Conservation (phyloP, 73 alveolate genomes). For the Paramecium tetraurelia region DNA sequence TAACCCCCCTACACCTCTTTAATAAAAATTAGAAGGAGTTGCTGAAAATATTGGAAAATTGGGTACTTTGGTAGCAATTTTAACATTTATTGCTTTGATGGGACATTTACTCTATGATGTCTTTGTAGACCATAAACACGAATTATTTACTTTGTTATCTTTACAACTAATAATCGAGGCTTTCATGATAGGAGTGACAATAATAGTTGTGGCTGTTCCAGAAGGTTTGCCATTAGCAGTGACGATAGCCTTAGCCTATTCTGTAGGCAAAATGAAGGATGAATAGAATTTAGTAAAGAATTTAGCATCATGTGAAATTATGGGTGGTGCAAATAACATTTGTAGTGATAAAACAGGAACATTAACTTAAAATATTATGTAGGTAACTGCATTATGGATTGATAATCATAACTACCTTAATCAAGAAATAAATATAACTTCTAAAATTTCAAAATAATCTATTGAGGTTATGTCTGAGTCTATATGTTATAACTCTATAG, state of each 20-base stretch:
- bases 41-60: constrained; percentile 89
- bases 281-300: constrained; percentile 90
- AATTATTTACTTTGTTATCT: constrained; percentile 9
- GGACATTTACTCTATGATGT: constrained; percentile 52
- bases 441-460: neutral
- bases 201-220: constrained; percentile 96
- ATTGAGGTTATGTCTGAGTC: constrained; percentile 53
- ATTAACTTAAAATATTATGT: constrained; percentile 90
- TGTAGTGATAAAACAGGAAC: constrained; percentile 98
- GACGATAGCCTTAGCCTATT: constrained; percentile 93
- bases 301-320: constrained; percentile 88
- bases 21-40: constrained; percentile 86
- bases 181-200: constrained; percentile 83
- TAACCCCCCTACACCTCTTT: constrained; percentile 83
- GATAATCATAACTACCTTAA: constrained; percentile 1
- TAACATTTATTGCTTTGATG: constrained; percentile 81
- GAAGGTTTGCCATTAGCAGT: constrained; percentile 99
- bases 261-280: constrained; percentile 93
- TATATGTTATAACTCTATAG: constrained; percentile 49
- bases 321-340: constrained; percentile 95
- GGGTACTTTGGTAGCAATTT: constrained; percentile 82
- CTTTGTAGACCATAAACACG: neutral
- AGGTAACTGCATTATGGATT: constrained; percentile 67
- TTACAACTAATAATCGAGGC: constrained; percentile 70
- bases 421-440: neutral